Percentiles rank a stretch among this genome's conserved stretches.
Conservation (phyloP, 2,329 filamentous ascomycete species). For the Bisporella sp. region DNA sequence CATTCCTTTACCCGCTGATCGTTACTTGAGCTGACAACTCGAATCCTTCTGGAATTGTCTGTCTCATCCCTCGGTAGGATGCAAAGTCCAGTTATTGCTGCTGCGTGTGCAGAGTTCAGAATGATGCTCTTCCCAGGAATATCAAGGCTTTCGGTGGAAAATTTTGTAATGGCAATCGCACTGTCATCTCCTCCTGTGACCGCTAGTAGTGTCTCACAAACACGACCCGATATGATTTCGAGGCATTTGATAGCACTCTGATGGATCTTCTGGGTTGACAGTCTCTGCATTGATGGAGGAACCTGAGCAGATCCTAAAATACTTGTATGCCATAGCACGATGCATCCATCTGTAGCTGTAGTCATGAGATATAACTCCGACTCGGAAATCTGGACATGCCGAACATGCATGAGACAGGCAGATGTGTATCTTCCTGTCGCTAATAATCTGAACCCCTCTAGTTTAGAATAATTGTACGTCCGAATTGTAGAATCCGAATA, state of each 20-base stretch:
- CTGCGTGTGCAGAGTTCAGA: conserved; percentile 58
- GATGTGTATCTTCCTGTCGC: conserved; percentile 57
- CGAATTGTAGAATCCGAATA: conserved; percentile 81
- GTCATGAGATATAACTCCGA: conserved; percentile 44
- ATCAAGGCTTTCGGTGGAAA: conserved; percentile 14
- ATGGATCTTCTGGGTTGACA: conserved; percentile 48
- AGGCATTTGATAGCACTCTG: conserved; percentile 74
- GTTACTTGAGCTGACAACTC: conserved; percentile 45
- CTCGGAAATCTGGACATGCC: conserved; percentile 33
- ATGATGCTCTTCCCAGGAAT: conserved; percentile 17
- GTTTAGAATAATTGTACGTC: conserved; percentile 40
- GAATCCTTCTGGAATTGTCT: conserved; percentile 15
- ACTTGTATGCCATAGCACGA: conserved; percentile 50
- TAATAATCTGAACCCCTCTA: conserved; percentile 40
- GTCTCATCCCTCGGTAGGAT: conserved; percentile 24
- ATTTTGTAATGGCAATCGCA: conserved; percentile 54
- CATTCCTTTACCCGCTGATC: conserved; percentile 56
- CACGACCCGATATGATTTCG: conserved; percentile 34
- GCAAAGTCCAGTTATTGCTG: conserved; percentile 55
- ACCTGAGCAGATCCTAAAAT: neutral
- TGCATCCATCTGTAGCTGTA: conserved; percentile 73
- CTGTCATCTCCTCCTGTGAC: conserved; percentile 87
- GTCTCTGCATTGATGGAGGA: conserved; percentile 1
- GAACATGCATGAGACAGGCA: conserved; percentile 66
- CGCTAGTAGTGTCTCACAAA: conserved; percentile 37